Evolutionary conservation across 805 yeast genomes (phyloP).

Genomic region (Myxozyma vanderwaltii): DNA sequence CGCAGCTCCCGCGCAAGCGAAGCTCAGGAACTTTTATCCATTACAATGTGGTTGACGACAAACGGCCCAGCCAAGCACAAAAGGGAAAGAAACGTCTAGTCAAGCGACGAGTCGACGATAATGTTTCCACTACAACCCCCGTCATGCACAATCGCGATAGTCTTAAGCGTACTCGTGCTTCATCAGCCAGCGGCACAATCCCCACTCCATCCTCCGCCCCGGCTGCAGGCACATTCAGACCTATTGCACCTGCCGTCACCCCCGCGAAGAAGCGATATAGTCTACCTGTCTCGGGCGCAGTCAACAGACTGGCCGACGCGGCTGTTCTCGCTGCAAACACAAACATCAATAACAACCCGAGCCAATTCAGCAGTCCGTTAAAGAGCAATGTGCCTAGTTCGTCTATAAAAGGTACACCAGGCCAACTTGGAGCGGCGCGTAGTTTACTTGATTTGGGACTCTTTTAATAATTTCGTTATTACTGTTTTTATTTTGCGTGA

Average conservation of each 20-base stretch:
- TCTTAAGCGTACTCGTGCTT: background rate
- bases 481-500: background rate
- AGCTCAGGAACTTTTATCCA: slow-evolving; percentile 4
- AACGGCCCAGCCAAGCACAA: background rate
- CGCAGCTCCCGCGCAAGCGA: slow-evolving; percentile 14
- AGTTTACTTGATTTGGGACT: slow-evolving; percentile 35
- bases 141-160: background rate
- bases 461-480: slow-evolving; percentile 4
- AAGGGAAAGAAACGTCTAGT: background rate
- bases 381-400: slow-evolving; percentile 29
- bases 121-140: background rate
- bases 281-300: slow-evolving; percentile 1
- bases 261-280: slow-evolving; percentile 15
- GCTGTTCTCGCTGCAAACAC: slow-evolving; percentile 2
- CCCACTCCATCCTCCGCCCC: background rate
- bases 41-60: background rate
- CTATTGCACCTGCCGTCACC: slow-evolving; percentile 1
- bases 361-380: slow-evolving; percentile 31
- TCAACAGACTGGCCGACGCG: background rate
- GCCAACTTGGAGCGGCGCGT: slow-evolving; percentile 36
- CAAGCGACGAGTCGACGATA: background rate
- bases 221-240: background rate
- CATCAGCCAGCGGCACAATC: background rate
- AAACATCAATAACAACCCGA: background rate
- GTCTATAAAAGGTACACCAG: slow-evolving; percentile 37